phyloP scores from a whole-genome alignment of 495 filamentous ascomycete genomes.

The Oidiodendron maius region DNA sequence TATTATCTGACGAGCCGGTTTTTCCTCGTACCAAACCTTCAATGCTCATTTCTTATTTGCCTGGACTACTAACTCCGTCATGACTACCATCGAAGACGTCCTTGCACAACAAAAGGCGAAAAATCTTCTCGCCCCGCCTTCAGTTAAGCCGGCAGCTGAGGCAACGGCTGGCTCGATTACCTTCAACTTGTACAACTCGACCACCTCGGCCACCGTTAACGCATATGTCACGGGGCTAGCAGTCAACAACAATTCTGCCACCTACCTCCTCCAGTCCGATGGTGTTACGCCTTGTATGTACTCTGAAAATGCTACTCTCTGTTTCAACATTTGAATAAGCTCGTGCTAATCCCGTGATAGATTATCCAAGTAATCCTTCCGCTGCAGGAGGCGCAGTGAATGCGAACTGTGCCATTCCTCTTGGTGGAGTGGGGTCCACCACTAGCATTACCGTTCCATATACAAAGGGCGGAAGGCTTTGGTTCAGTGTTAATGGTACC shows the following conservation, averaged over 20 bases:
- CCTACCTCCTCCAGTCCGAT: conserved; percentile 60
- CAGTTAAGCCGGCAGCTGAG: not conserved
- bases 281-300: conserved; percentile 20
- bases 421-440: conserved; percentile 54
- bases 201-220: conserved; percentile 50
- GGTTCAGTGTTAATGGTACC: conserved; percentile 52
- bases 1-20: no score
- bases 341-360: conserved; percentile 14
- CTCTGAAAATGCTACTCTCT: no score
- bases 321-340: no score
- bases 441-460: conserved; percentile 58
- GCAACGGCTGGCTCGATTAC: not conserved
- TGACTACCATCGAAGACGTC: conserved; percentile 24
- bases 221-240: conserved; percentile 67
- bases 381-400: conserved; percentile 36
- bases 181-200: conserved; percentile 21
- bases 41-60: no score
- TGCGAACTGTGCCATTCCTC: conserved; percentile 53
- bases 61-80: no score
- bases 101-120: conserved; percentile 18
- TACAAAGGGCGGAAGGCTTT: conserved; percentile 59
- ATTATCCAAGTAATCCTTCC: conserved; percentile 47
- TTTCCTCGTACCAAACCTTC: no score
- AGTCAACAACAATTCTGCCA: conserved; percentile 51
- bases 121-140: conserved; percentile 16